Evolutionary conservation across 2,329 filamentous ascomycete genomes (phyloP).

Genomic region (Ophiostoma montium): DNA sequence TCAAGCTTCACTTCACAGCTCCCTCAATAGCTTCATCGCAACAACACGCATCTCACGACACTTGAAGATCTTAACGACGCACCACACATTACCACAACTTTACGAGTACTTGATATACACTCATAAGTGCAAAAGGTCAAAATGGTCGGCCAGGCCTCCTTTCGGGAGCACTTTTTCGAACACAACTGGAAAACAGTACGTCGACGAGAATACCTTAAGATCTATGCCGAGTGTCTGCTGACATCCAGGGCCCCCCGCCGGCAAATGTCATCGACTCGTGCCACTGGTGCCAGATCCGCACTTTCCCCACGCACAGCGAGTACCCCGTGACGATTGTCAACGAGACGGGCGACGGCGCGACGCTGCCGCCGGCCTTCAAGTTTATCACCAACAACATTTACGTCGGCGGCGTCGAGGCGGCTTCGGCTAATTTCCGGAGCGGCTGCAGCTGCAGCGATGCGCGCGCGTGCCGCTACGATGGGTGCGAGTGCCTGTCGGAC

Average conservation of each 20-base stretch:
- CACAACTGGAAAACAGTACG: slow-evolving; percentile 13
- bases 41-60: no score
- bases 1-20: background rate
- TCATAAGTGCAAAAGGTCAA: background rate
- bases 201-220: no score
- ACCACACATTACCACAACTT: no score
- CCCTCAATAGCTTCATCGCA: no score
- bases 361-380: slow-evolving; percentile 47
- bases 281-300: slow-evolving; percentile 47
- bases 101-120: no score
- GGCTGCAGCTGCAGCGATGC: slow-evolving; percentile 54
- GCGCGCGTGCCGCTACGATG: slow-evolving; percentile 51
- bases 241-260: slow-evolving; percentile 8
- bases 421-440: slow-evolving; percentile 46
- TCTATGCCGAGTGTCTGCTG: background rate
- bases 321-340: slow-evolving; percentile 53
- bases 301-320: slow-evolving; percentile 32
- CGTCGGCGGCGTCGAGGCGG: slow-evolving; percentile 42
- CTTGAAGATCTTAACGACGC: no score
- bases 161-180: slow-evolving; percentile 11
- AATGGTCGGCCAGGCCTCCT: slow-evolving; percentile 9
- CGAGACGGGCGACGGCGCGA: slow-evolving; percentile 35
- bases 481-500: slow-evolving; percentile 51
- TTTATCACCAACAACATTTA: slow-evolving; percentile 54
- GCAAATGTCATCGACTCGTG: slow-evolving; percentile 24